Evolutionary conservation across 176 grass and related monocot genomes (phyloP).

Genomic region (Luzula sylvatica): DNA sequence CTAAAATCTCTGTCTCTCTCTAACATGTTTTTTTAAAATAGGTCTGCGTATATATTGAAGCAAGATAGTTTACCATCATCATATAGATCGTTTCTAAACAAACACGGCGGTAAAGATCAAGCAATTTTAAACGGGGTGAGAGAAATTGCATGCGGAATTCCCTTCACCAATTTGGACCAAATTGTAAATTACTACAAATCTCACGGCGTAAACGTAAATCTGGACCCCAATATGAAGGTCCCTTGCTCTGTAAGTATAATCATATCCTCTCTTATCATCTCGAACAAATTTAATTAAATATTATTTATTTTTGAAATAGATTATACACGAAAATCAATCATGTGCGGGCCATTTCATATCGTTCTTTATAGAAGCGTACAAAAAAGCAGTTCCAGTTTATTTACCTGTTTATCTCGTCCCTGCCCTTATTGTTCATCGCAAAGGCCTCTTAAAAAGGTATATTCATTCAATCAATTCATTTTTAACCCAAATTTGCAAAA

Average conservation of each 20-base stretch:
- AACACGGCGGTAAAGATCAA: slow-evolving; percentile 79
- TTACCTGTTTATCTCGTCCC: slow-evolving; percentile 85
- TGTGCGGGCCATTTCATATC: slow-evolving; percentile 68
- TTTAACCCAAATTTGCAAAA: slow-evolving; percentile 5
- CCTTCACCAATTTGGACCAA: slow-evolving; percentile 61
- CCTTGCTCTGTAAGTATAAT: slow-evolving; percentile 72
- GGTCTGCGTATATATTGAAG: slow-evolving; percentile 76
- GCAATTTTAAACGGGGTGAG: slow-evolving; percentile 73
- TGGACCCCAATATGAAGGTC: slow-evolving; percentile 83
- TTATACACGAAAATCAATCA: slow-evolving; percentile 83
- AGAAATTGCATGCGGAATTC: slow-evolving; percentile 53
- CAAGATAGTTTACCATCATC: slow-evolving; percentile 85
- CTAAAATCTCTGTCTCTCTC: background rate
- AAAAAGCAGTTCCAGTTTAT: slow-evolving; percentile 89
- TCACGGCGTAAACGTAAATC: slow-evolving; percentile 61
- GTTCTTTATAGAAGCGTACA: slow-evolving; percentile 88
- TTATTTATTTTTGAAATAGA: slow-evolving; percentile 43
- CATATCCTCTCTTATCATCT: background rate
- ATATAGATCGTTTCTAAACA: slow-evolving; percentile 85
- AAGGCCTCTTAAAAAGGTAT: slow-evolving; percentile 85
- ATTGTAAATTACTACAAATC: slow-evolving; percentile 79
- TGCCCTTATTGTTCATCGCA: slow-evolving; percentile 88
- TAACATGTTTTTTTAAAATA: slow-evolving; percentile 25
- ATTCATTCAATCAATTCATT: slow-evolving; percentile 3
- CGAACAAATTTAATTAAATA: background rate